phyloP scores from a whole-genome alignment of 2,329 filamentous ascomycete species.

The Fusarium camptoceras region DNA sequence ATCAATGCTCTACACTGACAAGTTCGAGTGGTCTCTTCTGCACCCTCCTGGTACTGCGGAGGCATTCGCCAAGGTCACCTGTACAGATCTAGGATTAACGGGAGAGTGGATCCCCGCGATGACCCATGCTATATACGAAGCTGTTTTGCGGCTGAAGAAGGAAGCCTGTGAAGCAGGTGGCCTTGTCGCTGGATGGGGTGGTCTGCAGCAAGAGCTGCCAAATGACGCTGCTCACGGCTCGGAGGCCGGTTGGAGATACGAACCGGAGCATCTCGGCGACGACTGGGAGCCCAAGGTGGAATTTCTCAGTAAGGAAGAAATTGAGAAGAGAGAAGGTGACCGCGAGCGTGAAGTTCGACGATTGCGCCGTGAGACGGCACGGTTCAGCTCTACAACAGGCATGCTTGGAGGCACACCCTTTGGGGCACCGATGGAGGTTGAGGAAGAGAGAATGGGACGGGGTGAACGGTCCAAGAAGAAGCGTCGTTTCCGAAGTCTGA shows the following conservation, averaged over 20 bases:
- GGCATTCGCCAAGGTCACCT: slow-evolving; percentile 91
- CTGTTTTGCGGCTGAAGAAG: slow-evolving; percentile 91
- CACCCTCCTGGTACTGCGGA: slow-evolving; percentile 94
- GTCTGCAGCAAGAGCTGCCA: slow-evolving; percentile 73
- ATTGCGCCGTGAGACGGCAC: slow-evolving; percentile 87
- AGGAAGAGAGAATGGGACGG: slow-evolving; percentile 88
- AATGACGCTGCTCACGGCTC: slow-evolving; percentile 87
- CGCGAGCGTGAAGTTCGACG: slow-evolving; percentile 90
- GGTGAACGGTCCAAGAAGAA: slow-evolving; percentile 97
- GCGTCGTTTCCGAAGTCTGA: slow-evolving; percentile 88
- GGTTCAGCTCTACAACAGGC: slow-evolving; percentile 87
- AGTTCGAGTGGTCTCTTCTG: slow-evolving; percentile 96
- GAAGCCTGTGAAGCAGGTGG: slow-evolving; percentile 94
- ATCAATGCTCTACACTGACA: slow-evolving; percentile 93
- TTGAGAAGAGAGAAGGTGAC: slow-evolving; percentile 96
- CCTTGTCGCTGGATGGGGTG: slow-evolving; percentile 79
- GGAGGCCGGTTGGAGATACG: slow-evolving; percentile 94
- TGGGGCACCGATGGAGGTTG: slow-evolving; percentile 64
- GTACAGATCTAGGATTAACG: slow-evolving; percentile 87
- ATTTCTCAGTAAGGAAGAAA: slow-evolving; percentile 90
- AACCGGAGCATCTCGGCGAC: slow-evolving; percentile 87
- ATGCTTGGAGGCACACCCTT: slow-evolving; percentile 81
- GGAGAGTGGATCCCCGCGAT: slow-evolving; percentile 96
- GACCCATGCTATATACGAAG: slow-evolving; percentile 96
- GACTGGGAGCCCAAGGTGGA: slow-evolving; percentile 89